Percentiles rank a stretch among this genome's conserved stretches.
Evolutionary conservation across 805 yeast genomes (phyloP).

Genomic region (Saturnispora sanitii): DNA sequence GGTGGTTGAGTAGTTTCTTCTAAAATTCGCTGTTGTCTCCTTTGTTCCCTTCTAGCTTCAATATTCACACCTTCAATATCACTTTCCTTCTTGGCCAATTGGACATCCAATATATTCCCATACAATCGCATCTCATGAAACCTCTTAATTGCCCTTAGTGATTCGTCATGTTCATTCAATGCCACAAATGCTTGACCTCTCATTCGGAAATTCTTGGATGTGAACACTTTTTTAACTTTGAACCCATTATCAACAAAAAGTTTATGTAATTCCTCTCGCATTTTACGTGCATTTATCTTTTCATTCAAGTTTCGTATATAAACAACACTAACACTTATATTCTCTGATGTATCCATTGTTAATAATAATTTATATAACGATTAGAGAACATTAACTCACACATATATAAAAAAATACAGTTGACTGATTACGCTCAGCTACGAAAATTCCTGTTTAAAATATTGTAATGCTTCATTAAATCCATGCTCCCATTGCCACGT

Average conservation of each 20-base stretch:
- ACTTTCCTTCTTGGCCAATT: constrained; percentile 35
- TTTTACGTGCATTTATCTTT: constrained; percentile 42
- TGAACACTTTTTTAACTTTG: constrained; percentile 34
- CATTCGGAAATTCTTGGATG: constrained; percentile 53
- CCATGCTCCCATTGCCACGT: constrained; percentile 93
- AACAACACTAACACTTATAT: constrained; percentile 1
- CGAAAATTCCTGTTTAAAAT: constrained; percentile 24
- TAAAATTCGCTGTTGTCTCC: constrained; percentile 13
- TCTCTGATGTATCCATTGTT: background rate
- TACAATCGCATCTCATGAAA: constrained; percentile 34
- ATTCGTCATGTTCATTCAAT: constrained; percentile 33
- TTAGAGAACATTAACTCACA: too few species aligned
- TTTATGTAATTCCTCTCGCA: constrained; percentile 34
- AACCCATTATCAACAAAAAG: constrained; percentile 42
- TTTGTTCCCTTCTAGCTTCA: constrained; percentile 16
- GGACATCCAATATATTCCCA: constrained; percentile 39
- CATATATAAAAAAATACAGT: background rate
- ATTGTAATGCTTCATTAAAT: constrained; percentile 48
- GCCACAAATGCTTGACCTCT: constrained; percentile 80
- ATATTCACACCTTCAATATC: constrained; percentile 27
- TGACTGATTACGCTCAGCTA: background rate
- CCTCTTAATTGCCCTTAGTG: constrained; percentile 36
- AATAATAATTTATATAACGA: background rate
- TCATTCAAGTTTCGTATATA: constrained; percentile 71
- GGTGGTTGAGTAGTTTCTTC: constrained; percentile 3